These are phyloP conservation scores for Penicillium ucsense DNA, from an alignment of 495 filamentous ascomycete genomes.

Conservation along the genomic window DNA sequence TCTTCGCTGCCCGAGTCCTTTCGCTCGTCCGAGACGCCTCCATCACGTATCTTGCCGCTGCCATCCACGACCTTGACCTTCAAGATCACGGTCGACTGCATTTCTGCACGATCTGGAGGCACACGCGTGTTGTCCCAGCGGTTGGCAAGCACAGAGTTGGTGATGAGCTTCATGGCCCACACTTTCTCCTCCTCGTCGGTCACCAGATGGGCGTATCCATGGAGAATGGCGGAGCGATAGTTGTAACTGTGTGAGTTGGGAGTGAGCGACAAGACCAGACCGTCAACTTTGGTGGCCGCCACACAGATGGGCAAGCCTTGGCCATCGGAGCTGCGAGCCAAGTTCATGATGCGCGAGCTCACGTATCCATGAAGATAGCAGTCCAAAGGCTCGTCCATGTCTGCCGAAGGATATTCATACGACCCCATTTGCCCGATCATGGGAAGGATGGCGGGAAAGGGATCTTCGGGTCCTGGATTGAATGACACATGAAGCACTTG, in stretches of 20 bases:
- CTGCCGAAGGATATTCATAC: constrained; percentile 52
- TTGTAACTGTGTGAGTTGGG: constrained; percentile 80
- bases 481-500: constrained; percentile 82
- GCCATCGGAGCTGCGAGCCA: constrained; percentile 42
- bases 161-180: constrained; percentile 77
- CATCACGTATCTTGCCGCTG: constrained; percentile 68
- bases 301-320: constrained; percentile 54
- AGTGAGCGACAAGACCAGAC: constrained; percentile 65
- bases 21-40: constrained; percentile 59
- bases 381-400: constrained; percentile 57
- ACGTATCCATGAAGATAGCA: constrained; percentile 87
- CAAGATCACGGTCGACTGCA: constrained; percentile 68
- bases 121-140: constrained; percentile 63
- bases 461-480: constrained; percentile 46
- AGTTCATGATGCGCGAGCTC: constrained; percentile 65
- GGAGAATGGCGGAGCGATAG: constrained; percentile 74
- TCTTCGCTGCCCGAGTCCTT: constrained; percentile 56
- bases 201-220: constrained; percentile 65
- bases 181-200: constrained; percentile 60
- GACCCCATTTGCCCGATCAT: constrained; percentile 84
- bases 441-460: constrained; percentile 70
- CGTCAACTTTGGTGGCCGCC: constrained; percentile 61
- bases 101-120: constrained; percentile 66
- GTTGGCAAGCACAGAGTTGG: constrained; percentile 56
- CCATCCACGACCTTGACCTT: constrained; percentile 60